Percentiles rank a stretch among this genome's conserved stretches.
Evolutionary conservation across 179 eudicot genomes (phyloP).

Genomic region (Gypsophila paniculata): DNA sequence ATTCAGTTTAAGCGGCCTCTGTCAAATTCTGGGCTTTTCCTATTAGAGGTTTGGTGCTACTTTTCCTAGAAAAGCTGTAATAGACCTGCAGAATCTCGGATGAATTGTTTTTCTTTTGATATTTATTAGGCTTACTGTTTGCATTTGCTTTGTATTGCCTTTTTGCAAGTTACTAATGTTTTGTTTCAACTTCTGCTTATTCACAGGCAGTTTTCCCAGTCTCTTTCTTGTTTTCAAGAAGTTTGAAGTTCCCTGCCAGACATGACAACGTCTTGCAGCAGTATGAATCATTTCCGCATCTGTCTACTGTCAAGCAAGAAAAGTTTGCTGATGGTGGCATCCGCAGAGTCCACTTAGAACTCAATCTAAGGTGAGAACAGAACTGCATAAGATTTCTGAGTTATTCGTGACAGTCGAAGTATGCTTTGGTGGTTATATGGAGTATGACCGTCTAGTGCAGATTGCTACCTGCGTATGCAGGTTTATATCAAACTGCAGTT

Average conservation of each 20-base stretch:
- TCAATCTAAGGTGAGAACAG: conserved; percentile 67
- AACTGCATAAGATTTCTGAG: not conserved
- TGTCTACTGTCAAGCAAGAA: conserved; percentile 50
- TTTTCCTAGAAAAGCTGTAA: not conserved
- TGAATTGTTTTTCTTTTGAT: not conserved
- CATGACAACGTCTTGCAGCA: conserved; percentile 49
- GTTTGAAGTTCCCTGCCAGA: conserved; percentile 61
- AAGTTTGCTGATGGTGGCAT: conserved; percentile 39
- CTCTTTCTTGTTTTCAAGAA: conserved; percentile 57
- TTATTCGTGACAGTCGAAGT: not conserved
- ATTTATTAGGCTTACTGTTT: not conserved
- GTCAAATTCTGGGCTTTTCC: not conserved
- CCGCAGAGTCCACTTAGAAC: conserved; percentile 68
- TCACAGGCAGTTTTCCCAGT: conserved; percentile 80
- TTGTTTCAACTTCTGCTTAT: conserved; percentile 14
- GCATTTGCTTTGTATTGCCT: not conserved
- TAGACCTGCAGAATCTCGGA: not conserved
- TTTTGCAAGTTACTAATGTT: not conserved
- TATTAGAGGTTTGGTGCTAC: not conserved
- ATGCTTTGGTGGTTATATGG: not conserved
- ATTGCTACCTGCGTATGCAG: not conserved
- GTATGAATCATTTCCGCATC: conserved; percentile 55
- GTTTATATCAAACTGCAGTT: not conserved
- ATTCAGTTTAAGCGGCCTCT: not conserved
- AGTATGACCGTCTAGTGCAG: conserved; percentile 2